Conservation (phyloP, 768 basidiomycete species). For the Fomitopsis serialis region DNA sequence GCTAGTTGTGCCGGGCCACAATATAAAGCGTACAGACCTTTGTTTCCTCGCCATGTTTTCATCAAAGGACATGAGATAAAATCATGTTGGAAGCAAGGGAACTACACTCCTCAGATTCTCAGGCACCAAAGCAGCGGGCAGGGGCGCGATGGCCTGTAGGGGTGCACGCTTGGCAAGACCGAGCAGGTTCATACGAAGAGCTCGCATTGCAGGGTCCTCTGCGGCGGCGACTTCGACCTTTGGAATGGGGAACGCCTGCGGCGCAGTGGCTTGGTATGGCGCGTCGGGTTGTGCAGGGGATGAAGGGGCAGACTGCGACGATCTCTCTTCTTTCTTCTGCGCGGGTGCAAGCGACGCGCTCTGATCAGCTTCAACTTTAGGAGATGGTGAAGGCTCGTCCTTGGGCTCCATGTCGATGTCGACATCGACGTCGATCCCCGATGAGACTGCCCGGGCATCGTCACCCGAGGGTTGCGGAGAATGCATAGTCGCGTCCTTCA, state of each 20-base stretch:
- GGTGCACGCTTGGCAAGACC: constrained; percentile 77
- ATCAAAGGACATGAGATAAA: too few relatives aligned
- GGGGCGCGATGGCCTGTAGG: constrained; percentile 58
- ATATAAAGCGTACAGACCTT: too few relatives aligned
- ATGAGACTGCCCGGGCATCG: not conserved
- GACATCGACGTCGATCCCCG: constrained; percentile 8
- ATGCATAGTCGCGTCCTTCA: too few relatives aligned
- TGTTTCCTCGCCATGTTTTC: too few relatives aligned
- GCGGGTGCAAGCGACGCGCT: not conserved
- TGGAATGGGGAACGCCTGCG: not conserved
- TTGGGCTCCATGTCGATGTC: constrained; percentile 4
- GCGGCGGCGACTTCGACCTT: not conserved
- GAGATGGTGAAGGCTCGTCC: not conserved
- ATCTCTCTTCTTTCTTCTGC: too few relatives aligned
- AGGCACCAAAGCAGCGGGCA: constrained; percentile 63
- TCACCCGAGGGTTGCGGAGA: too few relatives aligned
- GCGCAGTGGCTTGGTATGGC: not conserved
- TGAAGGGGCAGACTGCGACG: not conserved
- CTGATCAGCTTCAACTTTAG: not conserved
- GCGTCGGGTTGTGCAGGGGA: not conserved
- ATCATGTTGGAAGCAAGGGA: constrained; percentile 32
- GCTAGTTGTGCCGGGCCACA: too few relatives aligned
- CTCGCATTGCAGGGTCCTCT: constrained; percentile 48
- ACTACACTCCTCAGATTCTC: constrained; percentile 60
- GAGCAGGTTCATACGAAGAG: constrained; percentile 67